phyloP scores from a whole-genome alignment of 2,329 filamentous ascomycete genomes.

The Fusarium euwallaceae region DNA sequence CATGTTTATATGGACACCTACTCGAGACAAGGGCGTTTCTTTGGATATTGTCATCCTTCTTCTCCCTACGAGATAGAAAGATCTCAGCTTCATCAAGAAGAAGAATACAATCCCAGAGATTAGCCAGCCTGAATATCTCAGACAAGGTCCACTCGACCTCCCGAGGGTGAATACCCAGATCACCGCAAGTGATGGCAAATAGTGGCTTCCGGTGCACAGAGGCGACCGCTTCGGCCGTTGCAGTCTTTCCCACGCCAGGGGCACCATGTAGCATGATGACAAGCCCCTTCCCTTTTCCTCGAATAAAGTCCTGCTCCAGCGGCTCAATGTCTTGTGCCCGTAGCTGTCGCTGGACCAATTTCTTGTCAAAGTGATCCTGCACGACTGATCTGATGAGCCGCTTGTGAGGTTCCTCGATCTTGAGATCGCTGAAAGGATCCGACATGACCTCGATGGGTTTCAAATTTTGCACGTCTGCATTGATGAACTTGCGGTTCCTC shows the following conservation, averaged over 20 bases:
- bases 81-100: constrained; percentile 13
- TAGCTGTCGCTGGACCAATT: neutral
- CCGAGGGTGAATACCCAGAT: neutral
- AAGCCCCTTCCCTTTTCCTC: neutral
- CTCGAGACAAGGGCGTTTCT: constrained; percentile 8
- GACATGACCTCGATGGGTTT: neutral
- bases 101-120: constrained; percentile 11
- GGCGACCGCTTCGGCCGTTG: neutral
- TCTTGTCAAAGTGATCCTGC: constrained; percentile 8
- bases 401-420: neutral
- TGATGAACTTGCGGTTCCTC: constrained; percentile 2
- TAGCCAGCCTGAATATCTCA: constrained; percentile 1
- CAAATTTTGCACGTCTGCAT: neutral
- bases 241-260: constrained; percentile 5
- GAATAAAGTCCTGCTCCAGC: neutral
- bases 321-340: neutral
- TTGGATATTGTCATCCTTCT: neutral
- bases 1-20: neutral
- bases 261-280: constrained; percentile 1
- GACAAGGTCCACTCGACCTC: neutral
- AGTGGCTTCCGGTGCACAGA: neutral
- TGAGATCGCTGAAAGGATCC: neutral
- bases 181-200: constrained; percentile 5
- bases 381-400: neutral
- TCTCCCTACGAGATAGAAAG: constrained; percentile 3